phyloP scores from a whole-genome alignment of 2,329 filamentous ascomycete species.

The Fusarium goolgardi region DNA sequence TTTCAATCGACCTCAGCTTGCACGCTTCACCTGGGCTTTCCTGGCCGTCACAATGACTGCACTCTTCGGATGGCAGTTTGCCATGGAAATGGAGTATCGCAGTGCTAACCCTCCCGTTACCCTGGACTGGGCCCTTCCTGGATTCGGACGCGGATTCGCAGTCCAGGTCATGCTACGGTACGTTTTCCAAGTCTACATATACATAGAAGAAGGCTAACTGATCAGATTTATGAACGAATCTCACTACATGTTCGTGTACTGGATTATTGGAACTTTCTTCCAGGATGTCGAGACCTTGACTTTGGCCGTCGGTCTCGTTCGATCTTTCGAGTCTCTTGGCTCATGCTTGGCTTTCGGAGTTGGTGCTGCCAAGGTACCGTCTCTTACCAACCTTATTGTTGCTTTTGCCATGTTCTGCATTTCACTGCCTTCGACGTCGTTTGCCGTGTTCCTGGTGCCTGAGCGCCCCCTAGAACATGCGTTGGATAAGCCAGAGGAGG shows the following conservation, averaged over 20 bases:
- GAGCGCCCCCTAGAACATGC: constrained; percentile 42
- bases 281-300: constrained; percentile 64
- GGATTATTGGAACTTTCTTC: constrained; percentile 63
- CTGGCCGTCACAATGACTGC: constrained; percentile 57
- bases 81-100: constrained; percentile 60
- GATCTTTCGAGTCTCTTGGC: constrained; percentile 62
- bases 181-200: background rate
- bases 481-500: constrained; percentile 13
- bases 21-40: constrained; percentile 56
- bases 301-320: constrained; percentile 59
- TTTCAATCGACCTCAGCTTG: constrained; percentile 56
- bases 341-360: constrained; percentile 61
- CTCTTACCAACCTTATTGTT: constrained; percentile 61
- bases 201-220: background rate
- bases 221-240: constrained; percentile 62
- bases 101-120: constrained; percentile 53
- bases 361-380: constrained; percentile 58
- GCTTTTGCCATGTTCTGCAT: constrained; percentile 61
- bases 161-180: constrained; percentile 61
- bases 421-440: constrained; percentile 53
- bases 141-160: constrained; percentile 60
- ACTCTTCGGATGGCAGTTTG: constrained; percentile 60
- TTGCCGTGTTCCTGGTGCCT: constrained; percentile 53
- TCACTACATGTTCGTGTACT: constrained; percentile 64
- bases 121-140: constrained; percentile 58